Base-by-base conservation (phyloP, 805 yeast species). In the Kuraishia hungarica region DNA sequence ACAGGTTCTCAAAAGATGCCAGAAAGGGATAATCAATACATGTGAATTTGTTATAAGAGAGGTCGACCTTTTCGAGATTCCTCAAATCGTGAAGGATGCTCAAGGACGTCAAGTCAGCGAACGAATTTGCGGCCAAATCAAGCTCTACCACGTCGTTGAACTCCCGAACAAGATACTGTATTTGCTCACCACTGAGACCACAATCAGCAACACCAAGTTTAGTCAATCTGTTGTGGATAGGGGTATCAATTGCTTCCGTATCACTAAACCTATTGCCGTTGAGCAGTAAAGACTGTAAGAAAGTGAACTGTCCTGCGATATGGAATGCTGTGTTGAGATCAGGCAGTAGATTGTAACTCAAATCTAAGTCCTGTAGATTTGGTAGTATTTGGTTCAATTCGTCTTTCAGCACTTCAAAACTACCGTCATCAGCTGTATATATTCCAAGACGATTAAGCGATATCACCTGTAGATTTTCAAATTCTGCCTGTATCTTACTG, bases 261-360 rank as follows among this genome's bases (percentile, higher is more conserved):
- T 46, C 11, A 43, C 26, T 53, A 50, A 82, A 73, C 53, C 76
- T 62, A 60, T 82, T 83, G 0, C 88, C 88, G 55, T 81, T 83
- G 50, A 87, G 60, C 48, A 78, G 74, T 35, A 89, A 59, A 1
- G 65, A 63, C 22, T 61, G 56, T 6, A 89, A 58, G 0, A 57
- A 56, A 0, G 76, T 72, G 35, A 84, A 58, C 2, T 61, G 55
- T 2, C 60, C 54, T 0, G 78, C 56, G 15, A 85, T 65, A 1
- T 62, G 58, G 53, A 74, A 61, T 0, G 86, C 62, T 1, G 66
- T 69, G 0, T 62, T 54, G 56, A 83, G 62, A 53, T 73, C 68
- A 21, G 64, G 62, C 48, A 89, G 66, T 51, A 87, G 66, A 64
- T 89, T 86, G 63, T 69, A 79, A 13, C 89, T 77, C 52, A 90